Evolutionary conservation across 306 rosid genomes (phyloP), one percentile per base, ranked within the genome.

Genomic region (Cotoneaster glaucophyllus): DNA sequence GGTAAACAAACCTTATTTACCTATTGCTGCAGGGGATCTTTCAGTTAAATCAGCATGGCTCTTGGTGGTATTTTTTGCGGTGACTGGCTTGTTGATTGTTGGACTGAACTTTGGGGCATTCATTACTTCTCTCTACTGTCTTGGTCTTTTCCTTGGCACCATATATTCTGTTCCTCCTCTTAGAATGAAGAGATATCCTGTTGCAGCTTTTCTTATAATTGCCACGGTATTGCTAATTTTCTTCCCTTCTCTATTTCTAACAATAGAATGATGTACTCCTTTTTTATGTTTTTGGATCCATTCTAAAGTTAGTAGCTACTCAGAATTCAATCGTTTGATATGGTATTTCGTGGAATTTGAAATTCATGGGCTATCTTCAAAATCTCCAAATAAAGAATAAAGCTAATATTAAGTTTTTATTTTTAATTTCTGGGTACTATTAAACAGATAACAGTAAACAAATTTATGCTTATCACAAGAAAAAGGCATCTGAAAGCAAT

Each of bases 21-120:
- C 98, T 37, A 92, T 94, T 69, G 98, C 98, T 6, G 98, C 98
- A 3, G 98, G 98, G 79, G 97, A 94, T 84, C 96, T 94, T 83
- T 92, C 98, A 22, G 96, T 94, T 77, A 87, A 90, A 84, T 88
- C 95, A 74, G 98, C 98, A 32, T 92, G 98, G 98, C 43, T 88
- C 58, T 84, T 94, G 88, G 98, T 94, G 83, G 77, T 82, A 81
- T 90, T 92, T 84, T 92, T 94, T 84, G 98, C 93, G 26, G 90
- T 77, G 31, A 83, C 95, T 71, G 97, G 97, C 74, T 79, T 94
- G 58, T 71, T 84, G 74, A 87, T 83, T 59, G 98, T 94, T 48
- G 97, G 90, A 71, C 75, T 87, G 78, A 94, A 87, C 86, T 92
- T 90, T 26, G 98, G 98, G 56, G 84, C 95, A 56, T 92, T 94